Percentiles rank a stretch among this genome's conserved stretches.
phyloP scores from a whole-genome alignment of 2,329 filamentous ascomycete genomes.

The Magnaporthiopsis incrustans region DNA sequence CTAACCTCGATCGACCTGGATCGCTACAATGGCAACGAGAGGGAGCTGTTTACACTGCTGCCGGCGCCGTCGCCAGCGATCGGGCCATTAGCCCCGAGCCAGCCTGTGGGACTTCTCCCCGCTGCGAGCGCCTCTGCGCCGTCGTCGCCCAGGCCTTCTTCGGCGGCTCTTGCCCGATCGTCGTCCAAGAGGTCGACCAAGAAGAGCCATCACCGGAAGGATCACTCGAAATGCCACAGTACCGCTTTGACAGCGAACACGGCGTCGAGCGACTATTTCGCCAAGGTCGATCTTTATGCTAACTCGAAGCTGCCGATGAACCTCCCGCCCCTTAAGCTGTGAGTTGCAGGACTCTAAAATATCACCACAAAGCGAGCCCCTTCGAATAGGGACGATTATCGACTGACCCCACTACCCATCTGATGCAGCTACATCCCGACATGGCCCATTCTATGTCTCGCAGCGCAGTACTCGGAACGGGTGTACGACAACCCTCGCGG shows the following conservation, averaged over 20 bases:
- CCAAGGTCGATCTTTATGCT: constrained; percentile 69
- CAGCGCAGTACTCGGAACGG: constrained; percentile 67
- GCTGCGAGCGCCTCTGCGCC: constrained; percentile 11
- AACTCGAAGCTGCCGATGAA: constrained; percentile 67
- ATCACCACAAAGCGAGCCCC: not conserved
- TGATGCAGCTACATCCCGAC: constrained; percentile 57
- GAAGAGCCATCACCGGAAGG: constrained; percentile 25
- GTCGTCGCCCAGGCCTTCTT: constrained; percentile 2
- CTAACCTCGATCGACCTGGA: constrained; percentile 67
- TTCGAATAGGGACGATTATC: not conserved
- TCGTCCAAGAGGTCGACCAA: constrained; percentile 3
- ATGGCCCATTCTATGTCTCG: constrained; percentile 69
- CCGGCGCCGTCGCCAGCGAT: not conserved
- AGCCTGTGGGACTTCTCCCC: constrained; percentile 20
- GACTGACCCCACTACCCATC: not conserved
- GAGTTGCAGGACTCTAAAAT: constrained; percentile 20
- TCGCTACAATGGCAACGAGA: constrained; percentile 42
- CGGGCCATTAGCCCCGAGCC: too few relatives aligned
- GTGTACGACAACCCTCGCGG: constrained; percentile 62
- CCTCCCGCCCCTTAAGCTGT: constrained; percentile 61
- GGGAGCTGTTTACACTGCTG: constrained; percentile 35
- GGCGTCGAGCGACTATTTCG: constrained; percentile 52
- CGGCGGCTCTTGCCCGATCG: not conserved
- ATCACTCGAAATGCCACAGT: constrained; percentile 28
- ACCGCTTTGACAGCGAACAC: constrained; percentile 24